Evolutionary conservation across 169 alveolate genomes (phyloP).

Genomic region (Babesia sp.): DNA sequence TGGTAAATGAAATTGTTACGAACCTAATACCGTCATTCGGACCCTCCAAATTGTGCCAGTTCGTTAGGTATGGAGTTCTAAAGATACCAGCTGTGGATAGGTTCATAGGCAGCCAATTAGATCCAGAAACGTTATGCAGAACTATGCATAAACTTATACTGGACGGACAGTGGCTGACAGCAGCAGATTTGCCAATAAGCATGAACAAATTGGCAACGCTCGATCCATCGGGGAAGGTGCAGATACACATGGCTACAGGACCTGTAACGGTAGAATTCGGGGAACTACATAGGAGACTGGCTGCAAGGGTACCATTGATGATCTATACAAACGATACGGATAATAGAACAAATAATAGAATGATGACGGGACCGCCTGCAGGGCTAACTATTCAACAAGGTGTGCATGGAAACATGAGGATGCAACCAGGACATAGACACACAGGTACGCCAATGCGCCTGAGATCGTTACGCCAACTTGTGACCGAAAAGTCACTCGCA

Average conservation of each 20-base stretch:
- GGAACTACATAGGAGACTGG: constrained; percentile 16
- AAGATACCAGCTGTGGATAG: constrained; percentile 57
- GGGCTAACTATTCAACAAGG: constrained; percentile 15
- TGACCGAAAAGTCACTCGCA: constrained; percentile 14
- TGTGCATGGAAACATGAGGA: background rate
- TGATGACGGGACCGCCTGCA: background rate
- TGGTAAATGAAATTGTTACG: constrained; percentile 42
- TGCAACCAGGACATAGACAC: background rate
- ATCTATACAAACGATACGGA: background rate
- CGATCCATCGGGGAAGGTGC: constrained; percentile 3
- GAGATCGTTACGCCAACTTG: constrained; percentile 36
- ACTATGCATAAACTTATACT: constrained; percentile 21
- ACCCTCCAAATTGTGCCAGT: constrained; percentile 40
- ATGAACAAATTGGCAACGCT: constrained; percentile 28
- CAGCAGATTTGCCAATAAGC: constrained; percentile 17
- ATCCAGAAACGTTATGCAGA: constrained; percentile 33
- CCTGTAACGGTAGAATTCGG: constrained; percentile 22
- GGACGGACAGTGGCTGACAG: constrained; percentile 30
- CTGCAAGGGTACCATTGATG: background rate
- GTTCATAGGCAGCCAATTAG: constrained; percentile 47
- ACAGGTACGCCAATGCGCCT: background rate
- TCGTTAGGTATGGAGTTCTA: constrained; percentile 50
- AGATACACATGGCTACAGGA: constrained; percentile 5
- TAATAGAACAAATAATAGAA: background rate
- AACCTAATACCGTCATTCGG: constrained; percentile 55